Evolutionary conservation across 73 alveolate species (phyloP).

Genomic region (Tetrahymena malaccensis): DNA sequence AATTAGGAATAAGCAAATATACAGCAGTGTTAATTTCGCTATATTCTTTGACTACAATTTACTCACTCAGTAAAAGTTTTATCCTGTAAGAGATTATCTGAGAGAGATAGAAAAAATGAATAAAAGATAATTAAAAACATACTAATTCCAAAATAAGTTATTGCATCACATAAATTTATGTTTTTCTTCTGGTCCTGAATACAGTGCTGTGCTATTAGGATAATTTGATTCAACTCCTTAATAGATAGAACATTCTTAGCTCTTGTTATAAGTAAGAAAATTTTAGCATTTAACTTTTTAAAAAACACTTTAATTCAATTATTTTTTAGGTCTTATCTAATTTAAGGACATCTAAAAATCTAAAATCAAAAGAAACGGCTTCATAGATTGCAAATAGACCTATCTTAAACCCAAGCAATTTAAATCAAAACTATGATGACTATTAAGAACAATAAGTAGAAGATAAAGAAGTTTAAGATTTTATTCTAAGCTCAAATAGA

Average conservation of each 20-base stretch:
- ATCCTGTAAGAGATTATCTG: neutral
- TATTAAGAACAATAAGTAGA: neutral
- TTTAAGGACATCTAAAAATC: neutral
- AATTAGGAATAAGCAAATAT: neutral
- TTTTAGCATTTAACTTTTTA: neutral
- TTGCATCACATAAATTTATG: neutral
- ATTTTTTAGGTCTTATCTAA: neutral
- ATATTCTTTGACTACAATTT: neutral
- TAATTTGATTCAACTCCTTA: neutral
- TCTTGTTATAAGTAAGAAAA: neutral
- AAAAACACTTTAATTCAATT: neutral
- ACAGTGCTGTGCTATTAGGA: neutral
- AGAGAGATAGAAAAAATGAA: neutral
- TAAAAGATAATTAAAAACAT: neutral
- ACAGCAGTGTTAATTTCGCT: neutral
- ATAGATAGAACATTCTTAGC: neutral
- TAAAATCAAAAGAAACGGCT: neutral
- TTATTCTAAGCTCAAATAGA: neutral
- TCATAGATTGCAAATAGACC: neutral
- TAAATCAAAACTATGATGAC: neutral
- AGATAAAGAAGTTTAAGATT: neutral
- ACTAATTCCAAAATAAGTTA: neutral
- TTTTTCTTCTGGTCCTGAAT: neutral
- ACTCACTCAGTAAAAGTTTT: neutral
- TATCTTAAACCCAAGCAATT: neutral